Evolutionary conservation across 805 yeast genomes (phyloP).

Genomic region (Starmerella khaoyaiensis): DNA sequence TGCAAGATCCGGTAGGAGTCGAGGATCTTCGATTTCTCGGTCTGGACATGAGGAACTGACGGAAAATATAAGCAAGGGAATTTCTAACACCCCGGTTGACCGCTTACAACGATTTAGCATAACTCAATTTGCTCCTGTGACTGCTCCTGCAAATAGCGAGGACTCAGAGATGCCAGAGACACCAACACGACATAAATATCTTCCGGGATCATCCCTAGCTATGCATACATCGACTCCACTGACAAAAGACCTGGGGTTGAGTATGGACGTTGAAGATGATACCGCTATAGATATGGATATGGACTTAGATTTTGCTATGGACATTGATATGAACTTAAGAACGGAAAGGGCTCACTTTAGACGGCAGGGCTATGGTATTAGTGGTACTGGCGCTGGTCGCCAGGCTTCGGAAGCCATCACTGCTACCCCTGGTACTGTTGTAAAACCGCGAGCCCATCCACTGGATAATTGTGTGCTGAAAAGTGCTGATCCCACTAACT

Average conservation of each 20-base stretch:
- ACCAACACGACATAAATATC: slow-evolving; percentile 15
- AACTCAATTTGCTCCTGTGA: slow-evolving; percentile 7
- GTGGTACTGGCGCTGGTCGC: slow-evolving; percentile 16
- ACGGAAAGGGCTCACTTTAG: too few species aligned
- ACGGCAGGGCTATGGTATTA: too few species aligned
- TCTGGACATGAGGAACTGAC: neutral
- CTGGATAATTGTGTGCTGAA: slow-evolving; percentile 5
- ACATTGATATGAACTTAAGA: too few species aligned
- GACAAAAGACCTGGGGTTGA: slow-evolving; percentile 3
- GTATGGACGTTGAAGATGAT: too few species aligned
- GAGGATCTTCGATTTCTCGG: too few species aligned
- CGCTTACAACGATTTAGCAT: slow-evolving; percentile 17
- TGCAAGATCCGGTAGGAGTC: too few species aligned
- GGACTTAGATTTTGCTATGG: too few species aligned
- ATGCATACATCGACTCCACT: slow-evolving; percentile 17
- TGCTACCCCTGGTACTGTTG: slow-evolving; percentile 18
- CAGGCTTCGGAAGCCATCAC: slow-evolving; percentile 20
- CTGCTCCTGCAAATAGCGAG: slow-evolving; percentile 2
- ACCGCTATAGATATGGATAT: too few species aligned
- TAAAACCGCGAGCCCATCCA: slow-evolving; percentile 4
- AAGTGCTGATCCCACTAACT: slow-evolving; percentile 14
- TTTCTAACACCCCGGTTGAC: slow-evolving; percentile 11
- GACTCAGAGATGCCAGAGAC: slow-evolving; percentile 16
- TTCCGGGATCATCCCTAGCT: too few species aligned
- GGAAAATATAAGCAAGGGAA: neutral